A percentile compares a stretch with the other conserved stretches of the same genome.
Evolutionary conservation across 208 protist species (phyloP).

Genomic region (Acanthamoeba divionensis): DNA sequence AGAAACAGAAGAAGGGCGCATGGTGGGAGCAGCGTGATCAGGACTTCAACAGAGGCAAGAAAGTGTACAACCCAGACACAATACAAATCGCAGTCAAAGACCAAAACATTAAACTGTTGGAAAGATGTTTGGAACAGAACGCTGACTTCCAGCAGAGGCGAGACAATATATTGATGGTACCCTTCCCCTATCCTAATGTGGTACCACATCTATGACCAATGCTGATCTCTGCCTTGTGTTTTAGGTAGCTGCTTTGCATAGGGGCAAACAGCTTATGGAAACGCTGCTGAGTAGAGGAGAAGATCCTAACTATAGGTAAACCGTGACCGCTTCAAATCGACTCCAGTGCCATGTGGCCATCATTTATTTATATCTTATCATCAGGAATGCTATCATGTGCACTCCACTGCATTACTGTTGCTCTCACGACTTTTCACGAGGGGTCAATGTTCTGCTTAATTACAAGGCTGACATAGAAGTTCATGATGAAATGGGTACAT

Average conservation of each 20-base stretch:
- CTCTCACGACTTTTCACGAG: constrained; percentile 2
- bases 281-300: background rate
- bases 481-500: background rate
- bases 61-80: background rate
- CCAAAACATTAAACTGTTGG: constrained; percentile 34
- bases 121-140: background rate
- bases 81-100: constrained; percentile 36
- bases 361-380: too few species aligned
- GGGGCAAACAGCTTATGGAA: constrained; percentile 42
- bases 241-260: constrained; percentile 21
- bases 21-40: constrained; percentile 13
- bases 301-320: constrained; percentile 32
- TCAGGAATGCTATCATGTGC: background rate
- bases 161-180: constrained; percentile 38
- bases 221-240: background rate
- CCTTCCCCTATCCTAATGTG: background rate
- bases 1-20: background rate
- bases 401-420: constrained; percentile 48
- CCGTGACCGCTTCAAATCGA: too few species aligned
- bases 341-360: too few species aligned
- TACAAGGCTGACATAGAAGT: background rate
- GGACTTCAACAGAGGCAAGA: background rate
- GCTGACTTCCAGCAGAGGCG: background rate
- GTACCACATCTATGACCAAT: background rate
- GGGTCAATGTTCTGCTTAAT: background rate